phyloP scores from a whole-genome alignment of 2,329 filamentous ascomycete genomes.

The Colletotrichum trifolii region DNA sequence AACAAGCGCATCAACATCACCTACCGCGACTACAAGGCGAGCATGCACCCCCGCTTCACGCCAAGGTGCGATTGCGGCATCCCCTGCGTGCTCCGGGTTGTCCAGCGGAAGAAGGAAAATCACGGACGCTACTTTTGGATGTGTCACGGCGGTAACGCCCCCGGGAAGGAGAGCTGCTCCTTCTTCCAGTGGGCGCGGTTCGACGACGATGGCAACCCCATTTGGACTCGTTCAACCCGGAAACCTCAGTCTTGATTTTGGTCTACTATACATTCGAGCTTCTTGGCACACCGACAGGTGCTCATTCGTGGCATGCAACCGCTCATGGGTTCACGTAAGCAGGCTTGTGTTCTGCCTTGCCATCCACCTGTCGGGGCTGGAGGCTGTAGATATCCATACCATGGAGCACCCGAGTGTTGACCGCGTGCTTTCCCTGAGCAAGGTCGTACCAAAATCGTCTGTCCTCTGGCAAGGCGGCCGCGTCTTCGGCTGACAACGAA shows the following conservation, averaged over 20 bases:
- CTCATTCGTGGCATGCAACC: neutral
- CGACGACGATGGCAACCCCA: slow-evolving; percentile 85
- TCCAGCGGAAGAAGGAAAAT: slow-evolving; percentile 81
- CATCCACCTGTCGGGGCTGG: slow-evolving; percentile 41
- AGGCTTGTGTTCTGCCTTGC: slow-evolving; percentile 43
- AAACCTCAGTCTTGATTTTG: slow-evolving; percentile 10
- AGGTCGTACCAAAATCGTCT: slow-evolving; percentile 38
- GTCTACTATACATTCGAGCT: neutral
- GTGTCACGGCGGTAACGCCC: slow-evolving; percentile 82
- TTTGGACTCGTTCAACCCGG: slow-evolving; percentile 57
- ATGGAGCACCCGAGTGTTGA: slow-evolving; percentile 54
- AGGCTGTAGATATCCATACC: slow-evolving; percentile 49
- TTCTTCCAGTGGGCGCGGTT: slow-evolving; percentile 91
- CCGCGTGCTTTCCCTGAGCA: slow-evolving; percentile 39
- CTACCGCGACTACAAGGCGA: slow-evolving; percentile 85
- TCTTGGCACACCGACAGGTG: no score
- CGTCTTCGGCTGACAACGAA: slow-evolving; percentile 48
- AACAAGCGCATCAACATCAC: slow-evolving; percentile 92
- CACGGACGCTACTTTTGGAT: slow-evolving; percentile 92
- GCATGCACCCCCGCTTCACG: slow-evolving; percentile 80
- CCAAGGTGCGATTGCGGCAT: slow-evolving; percentile 82
- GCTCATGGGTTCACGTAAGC: slow-evolving; percentile 52
- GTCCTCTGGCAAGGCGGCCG: slow-evolving; percentile 46
- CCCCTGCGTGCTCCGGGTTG: slow-evolving; percentile 77
- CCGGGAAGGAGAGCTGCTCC: slow-evolving; percentile 74